Evolutionary conservation across 768 basidiomycete species (phyloP).

Genomic region (Kwoniella pini): DNA sequence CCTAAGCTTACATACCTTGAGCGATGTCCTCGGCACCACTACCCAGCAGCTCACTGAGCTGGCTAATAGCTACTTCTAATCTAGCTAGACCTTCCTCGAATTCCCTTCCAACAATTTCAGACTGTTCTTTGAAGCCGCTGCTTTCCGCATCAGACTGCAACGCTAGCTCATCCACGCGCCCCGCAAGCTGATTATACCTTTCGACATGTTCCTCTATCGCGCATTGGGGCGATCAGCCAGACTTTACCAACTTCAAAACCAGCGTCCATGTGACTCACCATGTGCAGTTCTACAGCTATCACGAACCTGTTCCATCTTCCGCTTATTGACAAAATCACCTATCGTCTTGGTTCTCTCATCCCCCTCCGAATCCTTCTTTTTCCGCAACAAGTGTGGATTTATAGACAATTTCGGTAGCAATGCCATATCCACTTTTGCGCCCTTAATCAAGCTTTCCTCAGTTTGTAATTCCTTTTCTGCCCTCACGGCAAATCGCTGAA

Average conservation of each 20-base stretch:
- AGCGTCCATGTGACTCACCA: constrained; percentile 29
- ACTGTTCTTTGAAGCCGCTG: constrained; percentile 22
- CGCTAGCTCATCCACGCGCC: constrained; percentile 32
- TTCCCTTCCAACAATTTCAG: constrained; percentile 28
- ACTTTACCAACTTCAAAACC: not conserved
- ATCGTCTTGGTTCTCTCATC: constrained; percentile 36
- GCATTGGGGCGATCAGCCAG: not conserved
- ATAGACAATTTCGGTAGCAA: constrained; percentile 33
- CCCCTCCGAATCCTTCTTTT: constrained; percentile 28
- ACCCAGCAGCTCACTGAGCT: constrained; percentile 26
- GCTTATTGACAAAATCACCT: constrained; percentile 46
- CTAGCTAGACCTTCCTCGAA: constrained; percentile 33
- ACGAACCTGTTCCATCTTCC: constrained; percentile 50
- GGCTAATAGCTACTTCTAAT: constrained; percentile 33
- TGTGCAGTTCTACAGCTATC: constrained; percentile 40
- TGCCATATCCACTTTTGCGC: constrained; percentile 37
- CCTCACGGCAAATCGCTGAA: constrained; percentile 27
- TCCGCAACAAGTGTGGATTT: constrained; percentile 30
- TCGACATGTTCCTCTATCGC: constrained; percentile 38
- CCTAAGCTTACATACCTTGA: constrained; percentile 15
- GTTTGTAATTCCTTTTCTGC: constrained; percentile 38
- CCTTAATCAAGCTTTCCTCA: constrained; percentile 31
- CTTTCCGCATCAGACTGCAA: constrained; percentile 31
- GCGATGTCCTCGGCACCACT: constrained; percentile 19
- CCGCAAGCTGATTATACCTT: constrained; percentile 30